These are phyloP conservation scores for Tuber borchii DNA, from an alignment of 495 filamentous ascomycete species.

Conservation along the genomic window DNA sequence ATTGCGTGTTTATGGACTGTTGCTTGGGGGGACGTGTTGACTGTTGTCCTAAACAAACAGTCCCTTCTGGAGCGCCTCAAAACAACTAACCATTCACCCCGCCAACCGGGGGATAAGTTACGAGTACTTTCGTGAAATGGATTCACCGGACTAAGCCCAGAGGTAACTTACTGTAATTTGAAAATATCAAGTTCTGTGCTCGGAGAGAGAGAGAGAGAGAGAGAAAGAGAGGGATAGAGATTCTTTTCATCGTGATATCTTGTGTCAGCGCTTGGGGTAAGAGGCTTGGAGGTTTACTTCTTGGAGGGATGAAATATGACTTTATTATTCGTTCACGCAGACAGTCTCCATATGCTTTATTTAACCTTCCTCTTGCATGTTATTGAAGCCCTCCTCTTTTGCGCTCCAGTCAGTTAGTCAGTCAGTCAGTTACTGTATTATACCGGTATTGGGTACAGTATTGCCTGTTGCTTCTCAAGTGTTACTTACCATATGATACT, in stretches of 20 bases:
- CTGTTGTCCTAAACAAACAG: slow-evolving; percentile 22
- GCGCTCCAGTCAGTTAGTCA: not conserved
- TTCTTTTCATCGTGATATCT: not conserved
- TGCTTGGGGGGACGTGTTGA: not conserved
- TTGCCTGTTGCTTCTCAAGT: not conserved
- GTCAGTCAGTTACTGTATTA: too few relatives aligned
- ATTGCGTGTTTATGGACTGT: not conserved
- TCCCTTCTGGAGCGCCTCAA: slow-evolving; percentile 15
- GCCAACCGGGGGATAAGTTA: slow-evolving; percentile 22
- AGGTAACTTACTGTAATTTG: not conserved
- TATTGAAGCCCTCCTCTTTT: not conserved
- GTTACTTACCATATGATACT: not conserved
- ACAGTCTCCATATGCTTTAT: not conserved
- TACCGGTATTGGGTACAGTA: too few relatives aligned
- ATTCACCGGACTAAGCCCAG: not conserved
- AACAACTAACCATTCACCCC: slow-evolving; percentile 35
- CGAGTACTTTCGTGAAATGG: not conserved
- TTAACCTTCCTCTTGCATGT: not conserved
- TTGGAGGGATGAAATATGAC: not conserved
- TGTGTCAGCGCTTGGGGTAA: not conserved
- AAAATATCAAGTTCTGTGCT: not conserved
- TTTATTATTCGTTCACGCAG: not conserved
- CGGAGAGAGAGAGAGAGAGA: not conserved
- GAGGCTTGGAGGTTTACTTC: not conserved
- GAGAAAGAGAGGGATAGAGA: not conserved